Evolutionary conservation across 805 yeast genomes (phyloP).

Genomic region (Tetrapisispora namnaoensis): DNA sequence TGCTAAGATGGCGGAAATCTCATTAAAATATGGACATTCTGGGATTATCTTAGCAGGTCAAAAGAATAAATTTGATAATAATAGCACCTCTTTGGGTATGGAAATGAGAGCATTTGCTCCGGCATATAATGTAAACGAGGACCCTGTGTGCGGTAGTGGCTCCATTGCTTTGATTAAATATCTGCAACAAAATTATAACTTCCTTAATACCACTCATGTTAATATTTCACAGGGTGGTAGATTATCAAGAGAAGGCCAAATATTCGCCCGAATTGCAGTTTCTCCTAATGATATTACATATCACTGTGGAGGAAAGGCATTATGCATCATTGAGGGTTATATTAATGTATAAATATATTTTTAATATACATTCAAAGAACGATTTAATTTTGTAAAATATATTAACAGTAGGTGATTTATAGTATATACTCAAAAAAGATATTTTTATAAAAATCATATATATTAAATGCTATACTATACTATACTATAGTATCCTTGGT

Average conservation of each 20-base stretch:
- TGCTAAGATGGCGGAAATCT: conserved; percentile 14
- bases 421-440: no score
- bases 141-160: conserved; percentile 51
- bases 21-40: conserved; percentile 13
- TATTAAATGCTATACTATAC: no score
- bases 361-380: no score
- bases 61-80: conserved; percentile 4
- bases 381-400: neutral
- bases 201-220: conserved; percentile 13
- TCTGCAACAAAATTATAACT: conserved; percentile 19
- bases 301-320: conserved; percentile 34
- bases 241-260: conserved; percentile 32
- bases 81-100: conserved; percentile 16
- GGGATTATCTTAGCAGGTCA: conserved; percentile 36
- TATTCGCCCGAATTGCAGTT: conserved; percentile 20
- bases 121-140: conserved; percentile 32
- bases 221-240: conserved; percentile 33
- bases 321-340: conserved; percentile 31
- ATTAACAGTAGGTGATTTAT: neutral
- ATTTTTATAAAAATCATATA: no score
- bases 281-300: conserved; percentile 10
- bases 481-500: no score
- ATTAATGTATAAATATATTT: conserved; percentile 6
- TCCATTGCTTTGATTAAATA: conserved; percentile 28
- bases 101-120: conserved; percentile 41